Evolutionary conservation across 129 eudicot species (phyloP).

Genomic region (Tagetes erecta): DNA sequence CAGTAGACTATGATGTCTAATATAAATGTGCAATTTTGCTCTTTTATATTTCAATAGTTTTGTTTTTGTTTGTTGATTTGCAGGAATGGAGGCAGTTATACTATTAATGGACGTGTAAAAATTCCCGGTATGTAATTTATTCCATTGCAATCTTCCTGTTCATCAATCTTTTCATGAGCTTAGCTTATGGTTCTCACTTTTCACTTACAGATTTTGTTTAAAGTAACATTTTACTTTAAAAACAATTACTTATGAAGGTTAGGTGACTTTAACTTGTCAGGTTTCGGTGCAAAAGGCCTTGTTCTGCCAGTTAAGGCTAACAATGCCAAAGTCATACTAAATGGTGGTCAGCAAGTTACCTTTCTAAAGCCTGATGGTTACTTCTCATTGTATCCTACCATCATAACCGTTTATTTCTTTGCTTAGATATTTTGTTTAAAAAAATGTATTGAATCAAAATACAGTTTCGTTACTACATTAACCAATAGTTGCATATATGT

Average conservation of each 20-base stretch:
- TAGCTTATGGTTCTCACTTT: background rate
- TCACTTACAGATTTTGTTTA: background rate
- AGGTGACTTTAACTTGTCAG: conserved; percentile 35
- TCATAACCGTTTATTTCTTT: background rate
- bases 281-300: conserved; percentile 50
- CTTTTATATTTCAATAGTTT: conserved; percentile 1
- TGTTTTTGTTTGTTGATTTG: conserved; percentile 18
- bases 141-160: background rate
- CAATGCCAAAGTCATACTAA: conserved; percentile 69
- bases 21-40: conserved; percentile 3
- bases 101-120: conserved; percentile 75
- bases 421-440: background rate
- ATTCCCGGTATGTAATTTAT: conserved; percentile 62
- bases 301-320: conserved; percentile 70
- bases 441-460: background rate
- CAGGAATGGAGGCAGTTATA: conserved; percentile 74
- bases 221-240: background rate
- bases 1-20: background rate
- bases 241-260: conserved; percentile 16
- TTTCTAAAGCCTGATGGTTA: conserved; percentile 90
- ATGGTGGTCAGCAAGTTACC: conserved; percentile 82
- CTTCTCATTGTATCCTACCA: conserved; percentile 97
- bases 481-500: background rate
- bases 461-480: background rate
- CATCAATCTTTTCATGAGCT: background rate